phyloP scores from a whole-genome alignment of 1,284 basidiomycete species.

The Salmacisia buchloeana region DNA sequence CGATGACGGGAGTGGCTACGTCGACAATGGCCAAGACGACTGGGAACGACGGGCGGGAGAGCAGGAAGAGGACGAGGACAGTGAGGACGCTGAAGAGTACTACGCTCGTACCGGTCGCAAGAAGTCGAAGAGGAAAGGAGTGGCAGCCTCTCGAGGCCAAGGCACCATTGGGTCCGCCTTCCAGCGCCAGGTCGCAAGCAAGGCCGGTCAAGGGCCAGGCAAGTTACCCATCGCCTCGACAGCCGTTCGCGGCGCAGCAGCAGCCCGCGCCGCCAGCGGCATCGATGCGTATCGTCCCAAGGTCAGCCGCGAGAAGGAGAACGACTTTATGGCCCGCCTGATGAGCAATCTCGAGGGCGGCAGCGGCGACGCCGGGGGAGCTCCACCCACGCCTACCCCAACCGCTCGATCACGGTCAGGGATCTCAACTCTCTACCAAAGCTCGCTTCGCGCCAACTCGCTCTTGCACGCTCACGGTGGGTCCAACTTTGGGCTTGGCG shows the following conservation, averaged over 20 bases:
- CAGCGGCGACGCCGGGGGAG: too few relatives aligned
- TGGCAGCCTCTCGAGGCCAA: background rate
- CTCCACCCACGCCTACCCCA: slow-evolving; percentile 15
- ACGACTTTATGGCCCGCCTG: slow-evolving; percentile 46
- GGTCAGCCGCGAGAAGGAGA: slow-evolving; percentile 41
- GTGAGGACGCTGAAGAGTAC: slow-evolving; percentile 44
- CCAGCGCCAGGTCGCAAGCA: background rate
- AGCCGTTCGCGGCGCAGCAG: background rate
- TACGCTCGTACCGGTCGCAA: slow-evolving; percentile 42
- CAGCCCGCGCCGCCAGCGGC: slow-evolving; percentile 7
- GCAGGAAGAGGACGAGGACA: slow-evolving; percentile 51
- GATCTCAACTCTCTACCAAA: background rate
- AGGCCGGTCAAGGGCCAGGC: background rate
- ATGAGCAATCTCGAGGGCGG: slow-evolving; percentile 36
- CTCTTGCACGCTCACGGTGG: slow-evolving; percentile 7
- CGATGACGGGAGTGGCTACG: slow-evolving; percentile 85
- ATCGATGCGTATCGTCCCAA: slow-evolving; percentile 28
- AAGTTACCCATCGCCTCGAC: background rate
- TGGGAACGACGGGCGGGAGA: slow-evolving; percentile 56
- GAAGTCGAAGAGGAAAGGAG: slow-evolving; percentile 39
- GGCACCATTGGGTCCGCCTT: slow-evolving; percentile 9
- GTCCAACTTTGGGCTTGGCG: slow-evolving; percentile 6
- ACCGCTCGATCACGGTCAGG: slow-evolving; percentile 16
- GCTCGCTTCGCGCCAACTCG: slow-evolving; percentile 2
- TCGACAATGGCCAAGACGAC: slow-evolving; percentile 93